These are phyloP conservation scores for Claviceps sorghi DNA, from an alignment of 2,329 filamentous ascomycete genomes.

Conservation along the genomic window DNA sequence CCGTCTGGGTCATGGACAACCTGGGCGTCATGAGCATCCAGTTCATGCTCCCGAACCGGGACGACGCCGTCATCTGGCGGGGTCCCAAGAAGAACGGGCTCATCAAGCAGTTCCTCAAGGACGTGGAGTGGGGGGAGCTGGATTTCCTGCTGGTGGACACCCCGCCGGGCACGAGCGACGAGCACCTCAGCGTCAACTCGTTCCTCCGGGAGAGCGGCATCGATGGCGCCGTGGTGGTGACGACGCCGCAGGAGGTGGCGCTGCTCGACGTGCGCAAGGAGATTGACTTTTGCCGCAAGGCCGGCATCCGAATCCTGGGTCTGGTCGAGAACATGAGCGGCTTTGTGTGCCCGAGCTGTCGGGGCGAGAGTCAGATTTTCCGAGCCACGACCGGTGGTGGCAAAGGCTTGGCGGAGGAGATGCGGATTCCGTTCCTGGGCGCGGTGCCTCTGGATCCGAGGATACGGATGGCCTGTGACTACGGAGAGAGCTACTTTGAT, in stretches of 20 bases:
- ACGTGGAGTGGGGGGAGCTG: constrained; percentile 93
- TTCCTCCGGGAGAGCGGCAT: constrained; percentile 85
- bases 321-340: constrained; percentile 97
- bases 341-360: constrained; percentile 90
- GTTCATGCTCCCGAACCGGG: constrained; percentile 88
- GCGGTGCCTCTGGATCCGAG: constrained; percentile 82
- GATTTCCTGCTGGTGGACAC: constrained; percentile 92
- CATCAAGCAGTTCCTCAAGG: constrained; percentile 95
- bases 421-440: constrained; percentile 77
- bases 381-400: constrained; percentile 82
- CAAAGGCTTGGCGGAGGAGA: constrained; percentile 64
- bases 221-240: constrained; percentile 83
- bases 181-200: constrained; percentile 86
- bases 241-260: constrained; percentile 87
- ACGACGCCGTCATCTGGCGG: constrained; percentile 94
- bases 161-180: constrained; percentile 86
- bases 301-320: constrained; percentile 74
- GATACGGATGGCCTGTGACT: constrained; percentile 94
- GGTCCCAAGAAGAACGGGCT: constrained; percentile 97
- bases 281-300: constrained; percentile 94
- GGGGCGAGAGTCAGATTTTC: constrained; percentile 73
- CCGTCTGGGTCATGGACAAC: constrained; percentile 91
- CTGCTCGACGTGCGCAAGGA: constrained; percentile 91
- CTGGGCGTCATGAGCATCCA: constrained; percentile 94
- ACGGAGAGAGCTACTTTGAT: constrained; percentile 93